Conservation (phyloP, 768 basidiomycete genomes). For the Wakefieldia striispora region DNA sequence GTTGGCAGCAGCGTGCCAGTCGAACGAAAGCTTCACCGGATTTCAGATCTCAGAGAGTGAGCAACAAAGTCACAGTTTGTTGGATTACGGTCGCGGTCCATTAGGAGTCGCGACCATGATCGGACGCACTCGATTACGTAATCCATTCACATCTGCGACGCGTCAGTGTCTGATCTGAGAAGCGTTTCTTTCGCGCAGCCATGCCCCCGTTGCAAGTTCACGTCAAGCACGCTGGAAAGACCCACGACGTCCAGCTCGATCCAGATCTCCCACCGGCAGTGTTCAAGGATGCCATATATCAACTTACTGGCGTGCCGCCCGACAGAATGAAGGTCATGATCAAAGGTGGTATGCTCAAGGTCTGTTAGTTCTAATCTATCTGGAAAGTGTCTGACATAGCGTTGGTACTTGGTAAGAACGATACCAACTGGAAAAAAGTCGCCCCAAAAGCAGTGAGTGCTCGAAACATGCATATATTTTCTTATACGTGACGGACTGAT, state of each 20-base stretch:
- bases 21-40: too few species aligned
- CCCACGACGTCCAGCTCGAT: slow-evolving; percentile 69
- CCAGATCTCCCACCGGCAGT: slow-evolving; percentile 60
- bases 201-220: slow-evolving; percentile 75
- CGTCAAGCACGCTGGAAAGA: slow-evolving; percentile 89
- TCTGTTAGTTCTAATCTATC: slow-evolving; percentile 25
- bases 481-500: slow-evolving; percentile 7
- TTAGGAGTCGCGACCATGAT: too few species aligned
- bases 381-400: background rate
- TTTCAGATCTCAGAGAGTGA: too few species aligned
- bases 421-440: slow-evolving; percentile 82
- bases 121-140: slow-evolving; percentile 19
- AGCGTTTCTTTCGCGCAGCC: slow-evolving; percentile 4
- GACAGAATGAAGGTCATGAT: slow-evolving; percentile 98
- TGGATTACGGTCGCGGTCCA: too few species aligned
- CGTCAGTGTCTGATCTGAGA: slow-evolving; percentile 19
- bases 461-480: background rate
- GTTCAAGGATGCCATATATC: slow-evolving; percentile 84
- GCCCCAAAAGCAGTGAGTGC: slow-evolving; percentile 70
- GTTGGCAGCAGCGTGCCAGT: too few species aligned
- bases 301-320: slow-evolving; percentile 79
- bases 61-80: too few species aligned
- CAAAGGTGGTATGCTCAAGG: slow-evolving; percentile 90
- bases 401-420: slow-evolving; percentile 54
- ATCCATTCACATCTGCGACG: slow-evolving; percentile 31